phyloP scores from a whole-genome alignment of 495 filamentous ascomycete species.

The Halenospora varia region DNA sequence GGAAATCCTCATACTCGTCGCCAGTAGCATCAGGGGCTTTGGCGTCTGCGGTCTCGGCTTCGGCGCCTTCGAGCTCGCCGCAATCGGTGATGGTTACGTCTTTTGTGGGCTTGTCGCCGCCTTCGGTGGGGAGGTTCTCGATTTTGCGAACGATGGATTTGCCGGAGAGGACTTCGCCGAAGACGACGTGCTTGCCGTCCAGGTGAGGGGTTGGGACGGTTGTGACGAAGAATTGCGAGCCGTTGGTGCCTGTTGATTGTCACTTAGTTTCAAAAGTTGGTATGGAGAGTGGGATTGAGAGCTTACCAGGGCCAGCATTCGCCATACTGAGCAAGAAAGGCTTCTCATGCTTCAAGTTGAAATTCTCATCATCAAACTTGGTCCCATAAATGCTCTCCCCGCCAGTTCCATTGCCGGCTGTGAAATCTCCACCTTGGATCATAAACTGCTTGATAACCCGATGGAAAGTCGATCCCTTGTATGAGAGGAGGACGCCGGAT shows the following conservation, averaged over 20 bases:
- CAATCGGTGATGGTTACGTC: conserved; percentile 79
- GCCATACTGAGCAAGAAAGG: conserved; percentile 97
- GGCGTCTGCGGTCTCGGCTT: conserved; percentile 55
- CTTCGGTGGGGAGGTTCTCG: conserved; percentile 76
- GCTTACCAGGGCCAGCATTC: conserved; percentile 87
- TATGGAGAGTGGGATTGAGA: not conserved
- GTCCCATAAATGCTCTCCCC: conserved; percentile 97
- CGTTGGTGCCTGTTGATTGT: conserved; percentile 67
- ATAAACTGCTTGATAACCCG: conserved; percentile 98
- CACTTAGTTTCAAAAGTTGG: not conserved
- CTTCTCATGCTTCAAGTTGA: conserved; percentile 86
- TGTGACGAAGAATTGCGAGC: conserved; percentile 97
- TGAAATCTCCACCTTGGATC: conserved; percentile 99
- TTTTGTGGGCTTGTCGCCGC: conserved; percentile 70
- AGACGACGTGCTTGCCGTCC: conserved; percentile 96
- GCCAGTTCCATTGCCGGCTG: conserved; percentile 86
- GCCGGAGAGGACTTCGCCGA: conserved; percentile 89
- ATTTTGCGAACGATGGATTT: conserved; percentile 89
- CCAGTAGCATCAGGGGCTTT: conserved; percentile 74
- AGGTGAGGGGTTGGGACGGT: conserved; percentile 91
- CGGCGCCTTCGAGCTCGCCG: conserved; percentile 73
- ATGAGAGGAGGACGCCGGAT: conserved; percentile 81
- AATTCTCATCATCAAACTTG: conserved; percentile 98
- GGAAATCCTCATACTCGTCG: conserved; percentile 94
- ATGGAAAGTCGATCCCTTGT: conserved; percentile 90